A percentile compares a stretch with the other conserved stretches of the same genome.
phyloP scores from a whole-genome alignment of 352 stramenopile genomes.

The Phytophthora megakarya region DNA sequence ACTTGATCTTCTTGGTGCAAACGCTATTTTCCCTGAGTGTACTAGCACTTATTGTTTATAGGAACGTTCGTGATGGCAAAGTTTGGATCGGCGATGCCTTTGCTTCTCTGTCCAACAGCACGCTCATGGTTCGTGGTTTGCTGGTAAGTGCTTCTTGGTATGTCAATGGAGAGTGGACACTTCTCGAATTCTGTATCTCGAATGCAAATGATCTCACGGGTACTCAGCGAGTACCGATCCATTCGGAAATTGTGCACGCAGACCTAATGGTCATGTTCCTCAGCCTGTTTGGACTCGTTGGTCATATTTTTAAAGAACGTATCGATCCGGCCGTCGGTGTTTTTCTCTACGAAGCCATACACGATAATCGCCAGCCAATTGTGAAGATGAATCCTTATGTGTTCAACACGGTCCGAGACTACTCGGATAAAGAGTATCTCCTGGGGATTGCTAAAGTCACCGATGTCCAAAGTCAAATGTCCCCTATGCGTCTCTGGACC shows the following conservation, averaged over 20 bases:
- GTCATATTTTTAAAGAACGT: constrained; percentile 32
- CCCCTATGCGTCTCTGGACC: constrained; percentile 38
- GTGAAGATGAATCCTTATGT: constrained; percentile 26
- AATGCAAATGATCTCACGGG: constrained; percentile 35
- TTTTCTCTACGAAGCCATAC: constrained; percentile 31
- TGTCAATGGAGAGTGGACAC: constrained; percentile 50
- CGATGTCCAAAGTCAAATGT: constrained; percentile 26
- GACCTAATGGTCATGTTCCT: constrained; percentile 50
- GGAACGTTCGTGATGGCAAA: constrained; percentile 37
- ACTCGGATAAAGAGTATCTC: constrained; percentile 33
- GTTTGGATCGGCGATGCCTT: constrained; percentile 53
- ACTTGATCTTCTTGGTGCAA: constrained; percentile 46
- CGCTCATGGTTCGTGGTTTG: constrained; percentile 36
- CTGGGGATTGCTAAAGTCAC: constrained; percentile 36
- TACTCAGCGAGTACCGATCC: constrained; percentile 32
- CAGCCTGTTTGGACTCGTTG: constrained; percentile 31
- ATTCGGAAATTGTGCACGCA: constrained; percentile 41
- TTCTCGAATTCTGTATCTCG: constrained; percentile 49
- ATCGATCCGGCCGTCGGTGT: constrained; percentile 35
- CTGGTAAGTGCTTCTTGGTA: constrained; percentile 47
- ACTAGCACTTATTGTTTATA: constrained; percentile 37
- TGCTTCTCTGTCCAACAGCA: constrained; percentile 39
- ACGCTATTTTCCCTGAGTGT: constrained; percentile 41
- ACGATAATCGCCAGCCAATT: constrained; percentile 34
- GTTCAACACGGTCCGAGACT: constrained; percentile 15